Evolutionary conservation across 179 eudicot genomes (phyloP).

Genomic region (Beta corolliflora): DNA sequence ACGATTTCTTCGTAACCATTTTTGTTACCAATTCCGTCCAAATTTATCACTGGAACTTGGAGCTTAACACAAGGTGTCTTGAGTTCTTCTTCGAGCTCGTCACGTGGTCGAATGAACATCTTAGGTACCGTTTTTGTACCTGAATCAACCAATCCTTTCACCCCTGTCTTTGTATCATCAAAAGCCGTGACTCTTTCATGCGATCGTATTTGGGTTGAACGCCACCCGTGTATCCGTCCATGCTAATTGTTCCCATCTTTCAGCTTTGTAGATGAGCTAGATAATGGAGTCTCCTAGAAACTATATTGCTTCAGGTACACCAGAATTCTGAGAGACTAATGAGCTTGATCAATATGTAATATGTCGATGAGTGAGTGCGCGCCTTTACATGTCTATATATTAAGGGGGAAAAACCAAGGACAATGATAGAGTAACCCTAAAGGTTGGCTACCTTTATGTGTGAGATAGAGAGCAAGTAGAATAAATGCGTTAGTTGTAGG

Average conservation of each 20-base stretch:
- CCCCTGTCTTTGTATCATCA: constrained; percentile 27
- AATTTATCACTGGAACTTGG: constrained; percentile 21
- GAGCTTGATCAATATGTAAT: no score
- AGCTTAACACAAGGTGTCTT: not conserved
- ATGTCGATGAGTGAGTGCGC: no score
- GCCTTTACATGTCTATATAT: no score
- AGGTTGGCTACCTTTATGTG: no score
- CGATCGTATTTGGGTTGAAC: constrained; percentile 6
- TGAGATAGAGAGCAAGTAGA: no score
- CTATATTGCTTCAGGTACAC: not conserved
- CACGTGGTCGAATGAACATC: constrained; percentile 24
- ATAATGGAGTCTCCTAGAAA: not conserved
- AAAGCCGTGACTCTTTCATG: constrained; percentile 2
- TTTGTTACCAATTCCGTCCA: constrained; percentile 1
- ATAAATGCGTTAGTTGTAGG: no score
- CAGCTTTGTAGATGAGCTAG: not conserved
- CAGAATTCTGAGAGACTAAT: no score
- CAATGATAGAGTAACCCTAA: no score
- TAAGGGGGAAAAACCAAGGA: no score
- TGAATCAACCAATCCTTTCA: constrained; percentile 24
- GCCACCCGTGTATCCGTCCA: not conserved
- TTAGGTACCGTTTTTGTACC: constrained; percentile 13
- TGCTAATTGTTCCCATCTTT: constrained; percentile 8
- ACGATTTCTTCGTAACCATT: constrained; percentile 13
- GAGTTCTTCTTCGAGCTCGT: constrained; percentile 14